Conservation (phyloP, 2,329 filamentous ascomycete species). For the Pseudocercospora fuligena region DNA sequence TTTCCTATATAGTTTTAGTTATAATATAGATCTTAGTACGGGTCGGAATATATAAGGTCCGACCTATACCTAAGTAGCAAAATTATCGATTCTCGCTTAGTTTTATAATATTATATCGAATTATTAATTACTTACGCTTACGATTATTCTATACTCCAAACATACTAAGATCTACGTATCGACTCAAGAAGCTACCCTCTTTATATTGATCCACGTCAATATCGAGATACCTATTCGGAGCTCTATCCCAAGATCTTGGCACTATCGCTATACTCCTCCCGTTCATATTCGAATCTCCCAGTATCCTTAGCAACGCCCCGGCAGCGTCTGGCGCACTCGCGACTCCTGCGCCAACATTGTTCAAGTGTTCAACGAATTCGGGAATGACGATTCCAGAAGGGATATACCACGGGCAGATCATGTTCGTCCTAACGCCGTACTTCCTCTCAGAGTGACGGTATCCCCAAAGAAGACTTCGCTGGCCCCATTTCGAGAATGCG, state of each 20-base stretch:
- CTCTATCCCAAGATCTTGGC: background rate
- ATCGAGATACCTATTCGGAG: background rate
- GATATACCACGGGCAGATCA: constrained; percentile 4
- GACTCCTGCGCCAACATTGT: background rate
- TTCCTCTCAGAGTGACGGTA: constrained; percentile 1
- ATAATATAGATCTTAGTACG: no score
- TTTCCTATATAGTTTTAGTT: no score
- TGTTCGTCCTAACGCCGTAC: background rate
- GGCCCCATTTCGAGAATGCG: constrained; percentile 6
- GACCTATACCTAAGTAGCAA: no score
- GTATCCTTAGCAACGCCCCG: background rate
- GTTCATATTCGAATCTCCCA: background rate
- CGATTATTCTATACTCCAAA: background rate
- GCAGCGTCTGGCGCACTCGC: background rate
- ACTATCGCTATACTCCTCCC: background rate
- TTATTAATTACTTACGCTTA: background rate
- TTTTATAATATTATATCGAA: no score
- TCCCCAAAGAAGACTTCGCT: background rate
- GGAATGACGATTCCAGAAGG: background rate
- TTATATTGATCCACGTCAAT: background rate
- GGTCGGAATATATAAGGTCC: no score
- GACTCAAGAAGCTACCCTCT: constrained; percentile 1
- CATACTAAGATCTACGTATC: background rate
- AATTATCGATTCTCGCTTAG: no score
- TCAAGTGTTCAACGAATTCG: background rate